These are phyloP conservation scores for Eimeria tenella DNA, from an alignment of 169 alveolate genomes.

Conservation along the genomic window DNA sequence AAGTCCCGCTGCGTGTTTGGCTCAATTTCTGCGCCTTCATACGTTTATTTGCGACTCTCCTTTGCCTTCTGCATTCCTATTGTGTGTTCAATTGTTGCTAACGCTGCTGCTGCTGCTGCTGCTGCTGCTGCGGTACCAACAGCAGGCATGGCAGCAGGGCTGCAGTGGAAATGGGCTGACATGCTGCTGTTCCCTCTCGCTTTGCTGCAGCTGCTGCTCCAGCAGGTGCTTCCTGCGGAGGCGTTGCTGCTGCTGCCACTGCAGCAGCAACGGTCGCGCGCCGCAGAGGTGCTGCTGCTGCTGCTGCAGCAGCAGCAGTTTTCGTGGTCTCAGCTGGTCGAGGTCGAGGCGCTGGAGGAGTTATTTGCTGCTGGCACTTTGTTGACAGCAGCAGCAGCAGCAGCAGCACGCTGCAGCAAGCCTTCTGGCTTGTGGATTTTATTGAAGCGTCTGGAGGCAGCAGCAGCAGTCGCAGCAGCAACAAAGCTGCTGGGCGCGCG, in stretches of 20 bases:
- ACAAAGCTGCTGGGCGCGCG: constrained; percentile 8
- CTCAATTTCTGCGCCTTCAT: not conserved
- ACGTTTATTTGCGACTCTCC: not conserved
- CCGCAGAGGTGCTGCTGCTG: constrained; percentile 36
- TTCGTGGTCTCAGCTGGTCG: constrained; percentile 1
- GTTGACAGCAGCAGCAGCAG: constrained; percentile 60
- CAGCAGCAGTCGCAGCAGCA: constrained; percentile 40
- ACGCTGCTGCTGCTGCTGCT: constrained; percentile 28
- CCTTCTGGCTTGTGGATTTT: constrained; percentile 37
- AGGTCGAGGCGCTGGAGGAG: constrained; percentile 50
- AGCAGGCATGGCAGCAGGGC: not conserved
- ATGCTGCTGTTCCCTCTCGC: constrained; percentile 4
- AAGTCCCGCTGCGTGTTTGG: not conserved
- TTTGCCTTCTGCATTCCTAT: constrained; percentile 12
- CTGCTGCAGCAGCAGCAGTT: constrained; percentile 24
- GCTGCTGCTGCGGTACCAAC: not conserved
- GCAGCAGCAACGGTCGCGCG: constrained; percentile 27
- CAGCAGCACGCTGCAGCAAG: constrained; percentile 30
- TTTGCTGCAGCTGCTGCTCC: constrained; percentile 36
- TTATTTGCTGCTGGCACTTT: constrained; percentile 42
- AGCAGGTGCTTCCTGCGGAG: constrained; percentile 32
- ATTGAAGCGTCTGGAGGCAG: constrained; percentile 8
- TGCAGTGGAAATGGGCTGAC: not conserved
- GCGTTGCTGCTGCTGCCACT: not conserved
- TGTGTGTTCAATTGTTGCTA: not conserved